Conservation (phyloP, 768 basidiomycete species). For the Amanita phalloides region DNA sequence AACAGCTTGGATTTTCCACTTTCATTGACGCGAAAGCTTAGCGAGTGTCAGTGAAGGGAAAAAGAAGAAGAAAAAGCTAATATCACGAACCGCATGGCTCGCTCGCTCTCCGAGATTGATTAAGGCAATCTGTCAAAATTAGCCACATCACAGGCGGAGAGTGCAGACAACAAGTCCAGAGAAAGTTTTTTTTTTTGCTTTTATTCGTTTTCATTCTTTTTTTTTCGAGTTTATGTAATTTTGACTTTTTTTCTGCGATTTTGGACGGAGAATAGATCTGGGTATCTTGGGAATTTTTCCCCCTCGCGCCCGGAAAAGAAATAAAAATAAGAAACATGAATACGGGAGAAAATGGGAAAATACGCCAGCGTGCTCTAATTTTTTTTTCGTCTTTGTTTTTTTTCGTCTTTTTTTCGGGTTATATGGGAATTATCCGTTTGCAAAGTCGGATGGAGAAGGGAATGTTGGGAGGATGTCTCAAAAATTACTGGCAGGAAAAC, state of each 20-base stretch:
- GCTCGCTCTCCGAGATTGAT: too few relatives aligned
- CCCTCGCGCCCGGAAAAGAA: neutral
- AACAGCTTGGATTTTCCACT: too few relatives aligned
- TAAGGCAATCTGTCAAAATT: too few relatives aligned
- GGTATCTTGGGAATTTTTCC: neutral
- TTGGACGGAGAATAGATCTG: neutral
- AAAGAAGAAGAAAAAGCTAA: too few relatives aligned
- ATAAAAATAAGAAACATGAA: neutral
- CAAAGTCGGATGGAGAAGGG: too few relatives aligned
- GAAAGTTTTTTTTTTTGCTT: neutral
- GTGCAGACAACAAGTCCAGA: neutral
- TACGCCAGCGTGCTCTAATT: neutral
- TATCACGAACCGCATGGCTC: too few relatives aligned
- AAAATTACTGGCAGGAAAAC: too few relatives aligned
- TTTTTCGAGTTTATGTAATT: neutral
- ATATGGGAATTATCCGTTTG: neutral
- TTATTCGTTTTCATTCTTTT: neutral
- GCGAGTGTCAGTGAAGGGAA: too few relatives aligned
- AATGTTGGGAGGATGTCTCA: too few relatives aligned
- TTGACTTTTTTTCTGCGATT: neutral
- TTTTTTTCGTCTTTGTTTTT: neutral
- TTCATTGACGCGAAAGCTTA: too few relatives aligned
- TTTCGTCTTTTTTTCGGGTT: neutral
- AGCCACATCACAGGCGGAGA: too few relatives aligned
- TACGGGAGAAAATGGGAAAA: neutral